Evolutionary conservation across 306 rosid species (phyloP).

Genomic region (Morella rubra): DNA sequence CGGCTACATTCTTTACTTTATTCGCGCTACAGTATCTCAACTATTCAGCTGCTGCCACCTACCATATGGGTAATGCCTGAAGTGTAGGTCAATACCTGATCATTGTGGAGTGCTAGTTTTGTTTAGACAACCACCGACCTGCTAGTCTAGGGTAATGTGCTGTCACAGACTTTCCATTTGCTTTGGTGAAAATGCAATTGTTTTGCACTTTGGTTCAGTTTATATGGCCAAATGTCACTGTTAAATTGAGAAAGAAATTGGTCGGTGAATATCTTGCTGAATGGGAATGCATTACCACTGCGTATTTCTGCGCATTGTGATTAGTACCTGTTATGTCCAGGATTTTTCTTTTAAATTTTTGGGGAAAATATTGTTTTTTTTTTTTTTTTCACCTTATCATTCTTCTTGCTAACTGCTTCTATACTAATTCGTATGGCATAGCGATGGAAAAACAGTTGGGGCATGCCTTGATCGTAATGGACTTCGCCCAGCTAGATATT

Average conservation of each 20-base stretch:
- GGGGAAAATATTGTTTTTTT: slow-evolving; percentile 1
- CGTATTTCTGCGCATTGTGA: slow-evolving; percentile 1
- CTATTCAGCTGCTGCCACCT: neutral
- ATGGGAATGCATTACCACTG: slow-evolving; percentile 15
- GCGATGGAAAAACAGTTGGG: slow-evolving; percentile 99
- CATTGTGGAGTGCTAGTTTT: neutral
- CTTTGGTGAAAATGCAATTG: neutral
- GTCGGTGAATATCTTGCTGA: neutral
- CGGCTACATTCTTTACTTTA: no score
- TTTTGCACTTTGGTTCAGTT: neutral
- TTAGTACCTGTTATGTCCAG: neutral
- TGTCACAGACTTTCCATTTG: neutral
- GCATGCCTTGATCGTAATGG: slow-evolving; percentile 99
- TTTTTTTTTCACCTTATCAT: slow-evolving; percentile 5
- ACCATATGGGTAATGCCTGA: neutral
- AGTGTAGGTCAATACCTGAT: neutral
- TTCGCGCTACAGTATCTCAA: no score
- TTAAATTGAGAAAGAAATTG: slow-evolving; percentile 14
- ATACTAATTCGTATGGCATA: slow-evolving; percentile 41
- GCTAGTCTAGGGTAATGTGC: neutral
- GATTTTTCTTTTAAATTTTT: slow-evolving; percentile 23
- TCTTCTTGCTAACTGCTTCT: slow-evolving; percentile 31
- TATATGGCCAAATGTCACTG: slow-evolving; percentile 8
- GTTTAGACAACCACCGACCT: neutral
- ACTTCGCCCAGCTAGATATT: slow-evolving; percentile 96